Conservation (phyloP, 768 basidiomycete species). For the Mrakia gelida region DNA sequence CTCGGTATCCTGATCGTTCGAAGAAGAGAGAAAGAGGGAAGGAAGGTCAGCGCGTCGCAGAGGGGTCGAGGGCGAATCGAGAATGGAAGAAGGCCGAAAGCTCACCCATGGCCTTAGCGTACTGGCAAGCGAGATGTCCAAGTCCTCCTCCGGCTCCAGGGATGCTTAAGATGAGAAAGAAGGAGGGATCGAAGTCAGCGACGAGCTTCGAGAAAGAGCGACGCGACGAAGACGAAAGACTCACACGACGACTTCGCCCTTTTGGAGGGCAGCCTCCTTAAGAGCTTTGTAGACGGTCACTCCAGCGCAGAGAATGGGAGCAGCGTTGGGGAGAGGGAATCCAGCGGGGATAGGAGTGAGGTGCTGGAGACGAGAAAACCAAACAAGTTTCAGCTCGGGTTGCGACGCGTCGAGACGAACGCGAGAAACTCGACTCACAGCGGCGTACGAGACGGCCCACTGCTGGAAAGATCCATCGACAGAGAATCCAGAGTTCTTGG, state of each 20-base stretch:
- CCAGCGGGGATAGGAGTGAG: slow-evolving; percentile 76
- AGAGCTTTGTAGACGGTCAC: no score
- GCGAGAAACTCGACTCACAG: not conserved
- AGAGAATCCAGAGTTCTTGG: no score
- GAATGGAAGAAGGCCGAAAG: no score
- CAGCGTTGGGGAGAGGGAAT: slow-evolving; percentile 54
- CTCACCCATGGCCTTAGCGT: no score
- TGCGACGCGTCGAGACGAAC: no score
- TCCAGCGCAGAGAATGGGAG: no score
- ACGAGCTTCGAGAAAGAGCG: not conserved
- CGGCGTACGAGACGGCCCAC: no score
- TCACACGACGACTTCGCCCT: slow-evolving; percentile 25
- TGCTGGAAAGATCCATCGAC: no score
- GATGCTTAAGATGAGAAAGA: not conserved
- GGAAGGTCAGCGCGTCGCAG: no score
- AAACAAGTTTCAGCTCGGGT: not conserved
- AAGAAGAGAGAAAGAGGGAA: not conserved
- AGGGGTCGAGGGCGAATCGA: no score
- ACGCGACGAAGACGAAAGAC: not conserved
- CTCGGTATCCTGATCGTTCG: slow-evolving; percentile 54
- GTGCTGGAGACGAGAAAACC: slow-evolving; percentile 47
- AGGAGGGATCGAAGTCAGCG: not conserved
- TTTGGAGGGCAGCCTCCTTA: slow-evolving; percentile 10
- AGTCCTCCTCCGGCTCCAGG: slow-evolving; percentile 54
- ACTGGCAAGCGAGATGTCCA: slow-evolving; percentile 79